Evolutionary conservation across 1,284 basidiomycete genomes (phyloP).

Genomic region (Pseudozyma thailandica): DNA sequence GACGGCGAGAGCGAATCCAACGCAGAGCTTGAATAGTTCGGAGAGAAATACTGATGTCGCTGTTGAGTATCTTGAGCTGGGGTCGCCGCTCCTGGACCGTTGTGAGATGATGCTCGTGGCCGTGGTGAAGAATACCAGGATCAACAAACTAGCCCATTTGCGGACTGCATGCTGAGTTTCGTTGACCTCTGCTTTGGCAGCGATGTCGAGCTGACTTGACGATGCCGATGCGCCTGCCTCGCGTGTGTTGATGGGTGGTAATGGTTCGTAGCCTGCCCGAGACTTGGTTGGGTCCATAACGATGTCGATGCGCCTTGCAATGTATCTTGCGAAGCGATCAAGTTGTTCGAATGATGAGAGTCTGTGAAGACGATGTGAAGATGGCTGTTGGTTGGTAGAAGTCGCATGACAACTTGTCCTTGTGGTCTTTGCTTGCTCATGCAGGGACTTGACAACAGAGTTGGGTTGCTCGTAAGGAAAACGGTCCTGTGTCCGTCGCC

Average conservation of each 20-base stretch:
- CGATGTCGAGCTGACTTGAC: not conserved
- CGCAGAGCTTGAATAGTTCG: constrained; percentile 30
- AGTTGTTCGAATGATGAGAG: too few relatives aligned
- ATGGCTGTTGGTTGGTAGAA: too few relatives aligned
- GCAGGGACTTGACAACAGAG: too few relatives aligned
- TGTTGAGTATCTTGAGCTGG: constrained; percentile 21
- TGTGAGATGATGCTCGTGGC: constrained; percentile 38
- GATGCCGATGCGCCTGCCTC: not conserved
- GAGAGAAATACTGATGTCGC: constrained; percentile 35
- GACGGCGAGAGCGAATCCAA: constrained; percentile 20
- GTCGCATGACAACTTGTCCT: too few relatives aligned
- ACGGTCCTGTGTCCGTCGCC: too few relatives aligned
- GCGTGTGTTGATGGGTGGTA: not conserved
- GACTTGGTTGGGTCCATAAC: too few relatives aligned
- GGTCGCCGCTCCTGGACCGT: constrained; percentile 14
- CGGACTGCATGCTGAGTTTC: not conserved
- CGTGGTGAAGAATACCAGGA: constrained; percentile 37
- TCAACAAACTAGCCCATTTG: constrained; percentile 32
- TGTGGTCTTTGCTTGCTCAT: too few relatives aligned
- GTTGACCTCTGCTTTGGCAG: not conserved
- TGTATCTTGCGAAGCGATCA: too few relatives aligned
- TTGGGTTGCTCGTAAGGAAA: too few relatives aligned
- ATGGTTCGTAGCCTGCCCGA: too few relatives aligned
- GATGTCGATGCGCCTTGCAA: too few relatives aligned
- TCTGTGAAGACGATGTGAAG: too few relatives aligned